Evolutionary conservation across 2,329 filamentous ascomycete genomes (phyloP).

Genomic region (Clonostachys chloroleuca): DNA sequence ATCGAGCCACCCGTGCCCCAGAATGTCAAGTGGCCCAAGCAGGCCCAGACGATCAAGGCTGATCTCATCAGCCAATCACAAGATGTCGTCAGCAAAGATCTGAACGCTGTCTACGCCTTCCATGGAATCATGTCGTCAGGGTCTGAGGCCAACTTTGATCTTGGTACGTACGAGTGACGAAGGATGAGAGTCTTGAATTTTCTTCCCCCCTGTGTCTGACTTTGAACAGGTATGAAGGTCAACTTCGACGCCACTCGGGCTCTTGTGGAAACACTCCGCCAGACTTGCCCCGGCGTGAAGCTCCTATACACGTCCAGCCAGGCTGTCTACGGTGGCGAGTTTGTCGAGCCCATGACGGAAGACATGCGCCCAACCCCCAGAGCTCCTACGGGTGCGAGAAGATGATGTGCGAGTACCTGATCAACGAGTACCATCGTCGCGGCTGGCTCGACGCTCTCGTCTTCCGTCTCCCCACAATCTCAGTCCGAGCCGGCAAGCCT

Average conservation of each 20-base stretch:
- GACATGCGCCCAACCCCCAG: constrained; percentile 43
- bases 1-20: constrained; percentile 40
- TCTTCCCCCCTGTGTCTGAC: too few relatives aligned
- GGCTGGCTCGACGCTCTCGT: constrained; percentile 52
- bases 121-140: constrained; percentile 63
- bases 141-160: constrained; percentile 53
- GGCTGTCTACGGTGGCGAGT: constrained; percentile 49
- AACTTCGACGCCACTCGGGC: constrained; percentile 53
- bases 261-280: constrained; percentile 46
- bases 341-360: constrained; percentile 30
- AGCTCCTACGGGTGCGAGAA: constrained; percentile 55
- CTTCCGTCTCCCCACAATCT: constrained; percentile 55
- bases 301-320: constrained; percentile 56
- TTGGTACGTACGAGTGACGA: constrained; percentile 26
- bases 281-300: constrained; percentile 37
- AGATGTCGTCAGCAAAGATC: constrained; percentile 6
- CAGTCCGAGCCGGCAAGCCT: constrained; percentile 54
- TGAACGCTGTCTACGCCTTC: constrained; percentile 50
- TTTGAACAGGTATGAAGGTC: constrained; percentile 25
- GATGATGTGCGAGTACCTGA: constrained; percentile 45
- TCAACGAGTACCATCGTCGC: constrained; percentile 32
- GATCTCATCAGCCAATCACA: constrained; percentile 20
- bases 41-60: constrained; percentile 16
- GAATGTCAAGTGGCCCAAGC: constrained; percentile 18
- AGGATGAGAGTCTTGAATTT: too few relatives aligned